Conservation (phyloP, 169 alveolate species). For the Eimeria praecox region DNA sequence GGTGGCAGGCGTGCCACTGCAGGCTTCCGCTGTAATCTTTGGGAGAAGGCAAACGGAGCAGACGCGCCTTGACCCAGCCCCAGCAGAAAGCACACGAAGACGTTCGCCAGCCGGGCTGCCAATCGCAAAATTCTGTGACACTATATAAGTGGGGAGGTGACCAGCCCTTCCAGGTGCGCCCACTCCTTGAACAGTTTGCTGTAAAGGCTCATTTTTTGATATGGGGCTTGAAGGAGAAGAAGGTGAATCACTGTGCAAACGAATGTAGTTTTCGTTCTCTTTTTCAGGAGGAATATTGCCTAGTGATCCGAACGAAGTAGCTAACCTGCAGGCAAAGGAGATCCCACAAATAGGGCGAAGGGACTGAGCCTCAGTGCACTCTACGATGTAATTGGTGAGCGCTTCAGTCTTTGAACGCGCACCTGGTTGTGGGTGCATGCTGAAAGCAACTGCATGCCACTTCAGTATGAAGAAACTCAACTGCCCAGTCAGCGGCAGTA, state of each 20-base stretch:
- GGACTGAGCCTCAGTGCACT: neutral
- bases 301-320: neutral
- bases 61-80: conserved; percentile 40
- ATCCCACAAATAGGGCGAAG: neutral
- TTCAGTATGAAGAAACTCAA: conserved; percentile 70
- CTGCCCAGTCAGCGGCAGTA: conserved; percentile 73
- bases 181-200: neutral
- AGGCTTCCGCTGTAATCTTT: neutral
- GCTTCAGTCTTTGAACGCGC: neutral
- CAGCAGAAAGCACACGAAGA: conserved; percentile 49
- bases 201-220: neutral
- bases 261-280: neutral
- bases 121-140: neutral
- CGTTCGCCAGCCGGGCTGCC: neutral
- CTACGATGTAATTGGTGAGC: neutral
- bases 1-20: neutral
- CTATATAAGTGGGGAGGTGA: neutral
- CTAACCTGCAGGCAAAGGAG: conserved; percentile 22
- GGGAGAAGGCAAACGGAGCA: conserved; percentile 59
- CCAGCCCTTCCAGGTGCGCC: neutral
- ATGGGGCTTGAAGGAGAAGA: conserved; percentile 30
- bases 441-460: conserved; percentile 61
- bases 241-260: neutral
- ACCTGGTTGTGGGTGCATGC: neutral
- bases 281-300: neutral